Evolutionary conservation across 1,139 yeast species (phyloP), one percentile per base, ranked within the genome.

Genomic region (Sugiyamaella paludigena): DNA sequence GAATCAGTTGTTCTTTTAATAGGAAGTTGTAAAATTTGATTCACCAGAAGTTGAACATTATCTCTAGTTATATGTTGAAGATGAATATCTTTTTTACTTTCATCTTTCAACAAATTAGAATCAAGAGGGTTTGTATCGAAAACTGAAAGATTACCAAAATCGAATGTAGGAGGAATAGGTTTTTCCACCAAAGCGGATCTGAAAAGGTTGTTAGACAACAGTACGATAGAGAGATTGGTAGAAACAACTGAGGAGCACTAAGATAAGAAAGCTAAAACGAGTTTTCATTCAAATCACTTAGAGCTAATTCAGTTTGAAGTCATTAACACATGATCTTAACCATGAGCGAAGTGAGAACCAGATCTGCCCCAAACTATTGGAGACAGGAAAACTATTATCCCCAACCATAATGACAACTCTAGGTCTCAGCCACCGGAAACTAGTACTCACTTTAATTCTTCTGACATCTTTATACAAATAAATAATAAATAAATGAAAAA

Each of bases 21-120:
- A 34, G 98, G 98, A 50, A 91, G 79, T 26, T 95, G 87, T 54
- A 92, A 76, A 34, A 94, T 76, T 72, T 92, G 98, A 70, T 91
- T 91, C 59, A 92, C 81, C 57, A 94, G 76, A 52, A 92, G 77
- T 72, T 92, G 98, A 13, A 87, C 87, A 68, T 92, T 92, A 65
- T 91, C 98, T 72, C 98, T 82, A 38, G 97, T 82, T n/a, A 81
- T 75, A 2, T 79, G 72, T 46, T 77, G 74, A 55, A 92, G 72
- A 56, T 84, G 79, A 45, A 73, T 77, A 66, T 91, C 96, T 61
- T 80, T 79, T 24, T 70, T 66, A 31, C 75, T 75, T 43, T 79
- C 76, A 26, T 74, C 74, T 55, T 84, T 88, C 57, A 88, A 73
- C 9, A 88, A 88, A 61, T 83, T 83, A 40, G 87, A 77, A 66